Evolutionary conservation across 495 filamentous ascomycete species (phyloP).

Genomic region (Apodospora peruviana): DNA sequence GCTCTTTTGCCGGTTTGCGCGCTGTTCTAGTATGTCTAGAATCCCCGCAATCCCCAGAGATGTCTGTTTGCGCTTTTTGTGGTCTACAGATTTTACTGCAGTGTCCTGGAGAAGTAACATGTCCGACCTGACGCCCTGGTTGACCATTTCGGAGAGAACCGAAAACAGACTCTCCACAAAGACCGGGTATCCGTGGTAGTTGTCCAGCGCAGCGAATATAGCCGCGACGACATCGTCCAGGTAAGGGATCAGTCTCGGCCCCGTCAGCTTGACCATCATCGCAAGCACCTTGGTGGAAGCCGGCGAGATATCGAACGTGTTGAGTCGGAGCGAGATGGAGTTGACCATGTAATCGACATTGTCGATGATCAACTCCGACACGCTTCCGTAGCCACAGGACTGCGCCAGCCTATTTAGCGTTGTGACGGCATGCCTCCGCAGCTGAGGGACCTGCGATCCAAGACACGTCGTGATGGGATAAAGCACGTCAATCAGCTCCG

Average conservation of each 20-base stretch:
- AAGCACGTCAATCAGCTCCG: slow-evolving; percentile 83
- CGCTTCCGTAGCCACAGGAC: slow-evolving; percentile 67
- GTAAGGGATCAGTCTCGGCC: slow-evolving; percentile 75
- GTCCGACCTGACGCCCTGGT: slow-evolving; percentile 66
- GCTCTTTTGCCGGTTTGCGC: slow-evolving; percentile 4
- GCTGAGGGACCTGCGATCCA: slow-evolving; percentile 60
- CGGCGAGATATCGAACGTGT: slow-evolving; percentile 85
- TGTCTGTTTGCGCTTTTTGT: slow-evolving; percentile 22
- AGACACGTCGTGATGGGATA: slow-evolving; percentile 84
- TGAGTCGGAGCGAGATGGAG: slow-evolving; percentile 80
- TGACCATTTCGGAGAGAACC: slow-evolving; percentile 73
- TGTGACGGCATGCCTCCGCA: slow-evolving; percentile 78
- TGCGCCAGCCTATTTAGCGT: slow-evolving; percentile 73
- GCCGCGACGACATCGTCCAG: slow-evolving; percentile 85
- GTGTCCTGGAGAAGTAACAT: slow-evolving; percentile 43
- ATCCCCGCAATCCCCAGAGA: slow-evolving; percentile 12
- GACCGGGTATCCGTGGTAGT: slow-evolving; percentile 86
- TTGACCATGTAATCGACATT: slow-evolving; percentile 98
- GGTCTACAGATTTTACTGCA: slow-evolving; percentile 24
- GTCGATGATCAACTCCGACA: slow-evolving; percentile 75
- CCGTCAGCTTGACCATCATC: slow-evolving; percentile 91
- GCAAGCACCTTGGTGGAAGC: slow-evolving; percentile 83
- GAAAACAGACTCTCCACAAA: slow-evolving; percentile 83
- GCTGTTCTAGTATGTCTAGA: slow-evolving; percentile 14
- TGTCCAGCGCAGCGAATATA: slow-evolving; percentile 84